Base-by-base conservation (phyloP, 257 asterid genomes). In the Handroanthus guayacan region DNA sequence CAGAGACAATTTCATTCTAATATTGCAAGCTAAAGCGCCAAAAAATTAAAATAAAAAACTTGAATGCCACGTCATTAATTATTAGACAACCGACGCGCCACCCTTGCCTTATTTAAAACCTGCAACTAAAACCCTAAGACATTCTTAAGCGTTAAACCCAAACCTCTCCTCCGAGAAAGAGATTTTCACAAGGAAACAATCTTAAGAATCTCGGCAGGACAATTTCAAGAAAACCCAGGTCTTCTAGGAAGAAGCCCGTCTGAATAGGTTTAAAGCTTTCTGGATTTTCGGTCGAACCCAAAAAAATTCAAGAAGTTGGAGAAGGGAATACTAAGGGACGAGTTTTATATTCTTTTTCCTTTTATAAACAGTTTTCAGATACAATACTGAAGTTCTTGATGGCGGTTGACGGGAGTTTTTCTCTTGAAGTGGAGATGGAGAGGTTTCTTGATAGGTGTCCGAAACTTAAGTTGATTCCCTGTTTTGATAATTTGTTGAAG, bases 361-460 rank as follows among this genome's bases (percentile, higher is more conserved):
- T 31, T 5, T 12, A 20, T 0, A 2, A 5, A 1, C 72, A 13
- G 38, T 71, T 43, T 77, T 56, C 64, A 72, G 82, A 34, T n/a
- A 5, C 70, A 54, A 0, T 14, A 63, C 47, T 72, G 62, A 52
- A 56, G 73, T 72, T 82, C 69, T 31, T 12, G 39, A 94, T 92
- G 98, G 91, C 97, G 10, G 55, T 87, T 67, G 97, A 91, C 54
- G 96, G 96, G 71, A 90, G 93, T 71, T 92, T 90, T 81, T 75
- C 85, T 16, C 79, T 89, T 20, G 89, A 87, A 75, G 55, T 31
- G 69, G 96, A 85, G 85, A 76, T 94, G n/a, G 71, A 65, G 81
- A 82, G 97, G 89, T 92, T 92, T 80, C 82, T 90, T 8, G 61
- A 78, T 51, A 82, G 96, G 70, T 77, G 88, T 44, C 98, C 97